Conservation (phyloP, 441 rosid species). For the Rhodomyrtus psidioides region DNA sequence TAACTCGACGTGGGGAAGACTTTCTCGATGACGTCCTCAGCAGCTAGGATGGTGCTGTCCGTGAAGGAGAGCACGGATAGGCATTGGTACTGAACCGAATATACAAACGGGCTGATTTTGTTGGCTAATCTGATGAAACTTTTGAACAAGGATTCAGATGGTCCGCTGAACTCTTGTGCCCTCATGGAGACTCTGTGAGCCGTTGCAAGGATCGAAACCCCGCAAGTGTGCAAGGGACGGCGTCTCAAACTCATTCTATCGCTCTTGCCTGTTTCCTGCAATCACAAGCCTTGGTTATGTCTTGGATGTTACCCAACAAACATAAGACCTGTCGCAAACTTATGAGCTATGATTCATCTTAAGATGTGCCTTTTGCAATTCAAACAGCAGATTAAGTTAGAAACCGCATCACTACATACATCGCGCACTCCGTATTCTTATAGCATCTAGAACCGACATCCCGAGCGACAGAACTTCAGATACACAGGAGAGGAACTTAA, state of each 20-base stretch:
- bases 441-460: background rate
- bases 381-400: background rate
- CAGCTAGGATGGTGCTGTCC: conserved; percentile 41
- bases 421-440: background rate
- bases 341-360: background rate
- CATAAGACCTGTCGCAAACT: background rate
- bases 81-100: conserved; percentile 21
- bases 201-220: conserved; percentile 24
- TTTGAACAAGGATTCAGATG: conserved; percentile 11
- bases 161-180: conserved; percentile 24
- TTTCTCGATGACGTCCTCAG: conserved; percentile 25
- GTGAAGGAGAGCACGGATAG: conserved; percentile 22
- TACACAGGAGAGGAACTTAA: background rate
- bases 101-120: conserved; percentile 11
- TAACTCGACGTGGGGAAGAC: conserved; percentile 40
- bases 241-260: conserved; percentile 20
- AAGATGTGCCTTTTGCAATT: background rate
- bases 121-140: conserved; percentile 9
- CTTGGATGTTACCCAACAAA: background rate
- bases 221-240: conserved; percentile 59
- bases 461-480: background rate
- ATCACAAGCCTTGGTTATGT: background rate
- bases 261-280: background rate
- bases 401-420: background rate
- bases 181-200: conserved; percentile 23